Percentiles rank a stretch among this genome's conserved stretches.
These are phyloP conservation scores for Cordia subcordata DNA, from an alignment of 257 asterid genomes.

Conservation along the genomic window DNA sequence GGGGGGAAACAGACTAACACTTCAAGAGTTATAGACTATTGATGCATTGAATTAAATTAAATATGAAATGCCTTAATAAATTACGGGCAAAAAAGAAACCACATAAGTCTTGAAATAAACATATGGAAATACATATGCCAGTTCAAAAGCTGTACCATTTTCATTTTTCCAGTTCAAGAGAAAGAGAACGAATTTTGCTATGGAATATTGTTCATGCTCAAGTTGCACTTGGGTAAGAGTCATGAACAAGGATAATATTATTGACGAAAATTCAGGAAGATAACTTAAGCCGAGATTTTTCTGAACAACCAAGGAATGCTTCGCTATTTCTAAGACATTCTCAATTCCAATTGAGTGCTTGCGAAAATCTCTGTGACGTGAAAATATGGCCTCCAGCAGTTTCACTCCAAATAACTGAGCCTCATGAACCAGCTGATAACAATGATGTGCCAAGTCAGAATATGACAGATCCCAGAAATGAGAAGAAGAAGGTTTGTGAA, in stretches of 20 bases:
- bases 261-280: slow-evolving; percentile 45
- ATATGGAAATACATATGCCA: background rate
- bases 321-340: slow-evolving; percentile 56
- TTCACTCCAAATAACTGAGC: slow-evolving; percentile 69
- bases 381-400: slow-evolving; percentile 58
- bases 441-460: slow-evolving; percentile 23
- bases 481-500: slow-evolving; percentile 3
- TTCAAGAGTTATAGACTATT: background rate
- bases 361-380: slow-evolving; percentile 44
- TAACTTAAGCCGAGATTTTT: slow-evolving; percentile 79
- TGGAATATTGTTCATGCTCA: slow-evolving; percentile 83
- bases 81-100: background rate
- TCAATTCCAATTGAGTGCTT: slow-evolving; percentile 54
- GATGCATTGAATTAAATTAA: background rate
- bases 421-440: slow-evolving; percentile 55
- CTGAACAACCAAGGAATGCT: slow-evolving; percentile 60
- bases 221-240: slow-evolving; percentile 70
- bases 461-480: slow-evolving; percentile 12
- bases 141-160: slow-evolving; percentile 37
- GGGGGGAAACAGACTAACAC: background rate
- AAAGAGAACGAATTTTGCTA: slow-evolving; percentile 49
- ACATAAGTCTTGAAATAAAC: background rate
- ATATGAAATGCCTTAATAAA: background rate
- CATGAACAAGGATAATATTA: slow-evolving; percentile 49
- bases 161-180: slow-evolving; percentile 80